Evolutionary conservation across 257 asterid genomes (phyloP), one percentile per base, ranked within the genome.

Genomic region (Solanum phureja): DNA sequence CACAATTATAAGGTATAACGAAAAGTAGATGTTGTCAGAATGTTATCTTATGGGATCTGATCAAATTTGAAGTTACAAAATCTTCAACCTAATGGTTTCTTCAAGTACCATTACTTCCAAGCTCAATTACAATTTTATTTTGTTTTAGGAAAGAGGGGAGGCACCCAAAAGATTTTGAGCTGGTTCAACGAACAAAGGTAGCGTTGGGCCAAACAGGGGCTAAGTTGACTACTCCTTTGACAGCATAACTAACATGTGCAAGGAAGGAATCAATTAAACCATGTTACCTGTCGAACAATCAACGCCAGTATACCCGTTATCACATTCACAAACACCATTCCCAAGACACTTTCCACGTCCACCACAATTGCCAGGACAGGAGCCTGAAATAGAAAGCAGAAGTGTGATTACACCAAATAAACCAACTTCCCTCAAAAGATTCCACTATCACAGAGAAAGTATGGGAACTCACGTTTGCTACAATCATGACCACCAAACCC

Each of bases 401-500:
- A 73, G 31, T 27, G 29, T 44, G 29, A 52, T 31, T 19, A 33
- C 68, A 76, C 83, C 74, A 34, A 86, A 73, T 73, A 73, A 34
- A 87, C 71, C 72, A 35, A 44, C 73, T 21, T 37, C 21, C 44
- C 11, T 8, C 56, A 68, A 60, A 38, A 42, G 35, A 16, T 58
- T 33, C 69, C 68, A 37, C n/a, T 19, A 81, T 40, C 52, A 56
- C 24, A 66, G 71, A 49, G 10, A 16, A 83, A 16, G 76, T 19
- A 88, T 27, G 49, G 89, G 81, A 87, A 42, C 94, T 86, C 83
- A 92, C 94, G 88, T 87, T 88, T 90, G 87, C 95, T 93, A 91
- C 99, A 98, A 89, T 98, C 99, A 86, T 93, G 92, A 81, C 98
- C 99, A 76, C 94, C 94, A 71, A 95, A 98, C 44, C 99, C 99